phyloP scores from a whole-genome alignment of 805 yeast genomes.

The Schwanniomyces pseudopolymorphus region DNA sequence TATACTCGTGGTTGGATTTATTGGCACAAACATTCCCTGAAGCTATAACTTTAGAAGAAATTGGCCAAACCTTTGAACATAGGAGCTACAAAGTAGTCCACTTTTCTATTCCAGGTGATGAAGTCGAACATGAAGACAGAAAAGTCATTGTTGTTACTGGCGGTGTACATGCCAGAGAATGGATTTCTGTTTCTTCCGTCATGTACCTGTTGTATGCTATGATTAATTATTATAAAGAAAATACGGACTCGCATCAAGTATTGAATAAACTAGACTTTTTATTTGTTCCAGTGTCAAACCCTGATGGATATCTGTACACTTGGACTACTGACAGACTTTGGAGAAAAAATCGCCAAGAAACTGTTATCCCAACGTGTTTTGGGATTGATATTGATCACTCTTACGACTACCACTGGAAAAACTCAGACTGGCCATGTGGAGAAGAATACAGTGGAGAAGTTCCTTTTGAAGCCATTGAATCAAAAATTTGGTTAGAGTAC shows the following conservation, averaged over 20 bases:
- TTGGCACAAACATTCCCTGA: conserved; percentile 63
- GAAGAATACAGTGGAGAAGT: conserved; percentile 79
- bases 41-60: conserved; percentile 57
- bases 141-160: conserved; percentile 76
- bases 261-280: conserved; percentile 65
- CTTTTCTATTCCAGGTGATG: conserved; percentile 48
- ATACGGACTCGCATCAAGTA: conserved; percentile 36
- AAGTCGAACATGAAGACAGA: conserved; percentile 33
- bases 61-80: conserved; percentile 78
- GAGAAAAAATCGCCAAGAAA: conserved; percentile 85
- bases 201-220: conserved; percentile 51
- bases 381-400: conserved; percentile 90
- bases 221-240: conserved; percentile 26
- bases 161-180: conserved; percentile 88
- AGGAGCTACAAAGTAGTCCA: conserved; percentile 68
- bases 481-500: conserved; percentile 39
- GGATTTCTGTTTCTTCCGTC: conserved; percentile 75
- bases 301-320: conserved; percentile 85
- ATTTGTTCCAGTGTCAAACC: conserved; percentile 82
- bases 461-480: conserved; percentile 56
- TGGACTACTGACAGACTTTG: conserved; percentile 82
- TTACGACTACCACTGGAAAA: conserved; percentile 70
- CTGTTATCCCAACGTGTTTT: conserved; percentile 58
- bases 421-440: conserved; percentile 72
- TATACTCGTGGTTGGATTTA: conserved; percentile 70